A percentile compares a stretch with the other conserved stretches of the same genome.
These are phyloP conservation scores for Dillenia suffruticosa DNA, from an alignment of 164 flowering plant species.

Conservation along the genomic window DNA sequence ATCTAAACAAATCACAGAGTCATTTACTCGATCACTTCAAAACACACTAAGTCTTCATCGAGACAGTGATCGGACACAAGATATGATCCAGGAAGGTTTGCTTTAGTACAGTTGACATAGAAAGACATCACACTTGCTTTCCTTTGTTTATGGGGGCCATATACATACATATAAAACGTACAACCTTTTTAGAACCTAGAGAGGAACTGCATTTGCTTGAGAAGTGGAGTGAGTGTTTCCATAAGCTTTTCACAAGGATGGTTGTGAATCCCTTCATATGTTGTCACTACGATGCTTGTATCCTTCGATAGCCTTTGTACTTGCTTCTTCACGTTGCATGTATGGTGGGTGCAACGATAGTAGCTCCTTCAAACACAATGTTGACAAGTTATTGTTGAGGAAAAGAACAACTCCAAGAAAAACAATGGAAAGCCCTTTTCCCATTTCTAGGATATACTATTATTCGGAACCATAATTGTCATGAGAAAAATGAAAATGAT, in stretches of 20 bases:
- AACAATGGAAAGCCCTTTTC: not conserved
- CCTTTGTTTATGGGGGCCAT: not conserved
- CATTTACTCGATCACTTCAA: too few relatives aligned
- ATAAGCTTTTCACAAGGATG: conserved; percentile 84
- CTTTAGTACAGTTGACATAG: too few relatives aligned
- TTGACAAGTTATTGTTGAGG: not conserved
- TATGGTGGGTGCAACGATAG: conserved; percentile 84
- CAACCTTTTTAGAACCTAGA: conserved; percentile 38
- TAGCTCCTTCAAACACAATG: conserved; percentile 53
- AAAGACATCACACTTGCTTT: too few relatives aligned
- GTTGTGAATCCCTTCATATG: conserved; percentile 86
- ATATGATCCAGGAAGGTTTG: too few relatives aligned
- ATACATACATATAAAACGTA: not conserved
- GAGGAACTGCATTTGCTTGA: conserved; percentile 85
- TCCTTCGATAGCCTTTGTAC: conserved; percentile 79
- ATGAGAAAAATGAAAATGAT: too few relatives aligned
- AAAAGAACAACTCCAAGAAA: not conserved
- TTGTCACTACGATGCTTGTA: conserved; percentile 81
- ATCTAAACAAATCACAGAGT: too few relatives aligned
- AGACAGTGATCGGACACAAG: too few relatives aligned
- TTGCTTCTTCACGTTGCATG: conserved; percentile 94
- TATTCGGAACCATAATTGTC: too few relatives aligned
- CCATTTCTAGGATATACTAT: too few relatives aligned
- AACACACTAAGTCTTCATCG: too few relatives aligned
- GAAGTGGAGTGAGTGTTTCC: conserved; percentile 76